Conservation (phyloP, 2,329 filamentous ascomycete species). For the Pseudogymnoascus sp. region DNA sequence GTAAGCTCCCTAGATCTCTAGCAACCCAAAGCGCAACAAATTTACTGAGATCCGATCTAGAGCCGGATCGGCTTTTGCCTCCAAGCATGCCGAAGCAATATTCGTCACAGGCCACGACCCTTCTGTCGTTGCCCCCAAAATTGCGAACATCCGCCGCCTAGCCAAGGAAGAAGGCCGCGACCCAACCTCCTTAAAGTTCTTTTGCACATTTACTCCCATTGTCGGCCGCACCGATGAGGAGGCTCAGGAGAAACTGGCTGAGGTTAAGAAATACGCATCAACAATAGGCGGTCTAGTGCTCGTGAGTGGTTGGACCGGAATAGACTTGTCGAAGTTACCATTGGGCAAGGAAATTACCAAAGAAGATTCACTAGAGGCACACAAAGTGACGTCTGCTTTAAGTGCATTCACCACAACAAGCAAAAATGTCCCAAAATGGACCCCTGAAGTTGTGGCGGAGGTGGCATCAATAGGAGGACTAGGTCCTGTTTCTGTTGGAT, state of each 20-base stretch:
- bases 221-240: slow-evolving; percentile 58
- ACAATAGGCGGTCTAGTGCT: slow-evolving; percentile 59
- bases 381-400: slow-evolving; percentile 41
- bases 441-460: slow-evolving; percentile 59
- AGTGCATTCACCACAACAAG: slow-evolving; percentile 41
- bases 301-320: slow-evolving; percentile 66
- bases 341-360: slow-evolving; percentile 49
- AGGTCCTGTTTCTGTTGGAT: slow-evolving; percentile 42
- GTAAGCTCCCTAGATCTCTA: slow-evolving; percentile 45
- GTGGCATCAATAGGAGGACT: slow-evolving; percentile 61
- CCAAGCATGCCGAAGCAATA: slow-evolving; percentile 61
- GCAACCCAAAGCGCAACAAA: slow-evolving; percentile 46
- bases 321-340: slow-evolving; percentile 50
- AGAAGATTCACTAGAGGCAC: slow-evolving; percentile 44
- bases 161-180: slow-evolving; percentile 48
- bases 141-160: slow-evolving; percentile 51
- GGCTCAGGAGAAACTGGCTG: slow-evolving; percentile 52
- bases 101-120: slow-evolving; percentile 59
- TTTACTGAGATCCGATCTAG: slow-evolving; percentile 37
- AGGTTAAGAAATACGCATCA: slow-evolving; percentile 52
- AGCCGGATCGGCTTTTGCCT: slow-evolving; percentile 57
- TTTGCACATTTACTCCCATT: slow-evolving; percentile 57
- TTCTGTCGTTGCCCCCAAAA: slow-evolving; percentile 47
- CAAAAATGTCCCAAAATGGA: slow-evolving; percentile 49
- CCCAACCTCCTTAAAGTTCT: slow-evolving; percentile 53